Conservation (phyloP, 768 basidiomycete species). For the Sarcodon sp. region DNA sequence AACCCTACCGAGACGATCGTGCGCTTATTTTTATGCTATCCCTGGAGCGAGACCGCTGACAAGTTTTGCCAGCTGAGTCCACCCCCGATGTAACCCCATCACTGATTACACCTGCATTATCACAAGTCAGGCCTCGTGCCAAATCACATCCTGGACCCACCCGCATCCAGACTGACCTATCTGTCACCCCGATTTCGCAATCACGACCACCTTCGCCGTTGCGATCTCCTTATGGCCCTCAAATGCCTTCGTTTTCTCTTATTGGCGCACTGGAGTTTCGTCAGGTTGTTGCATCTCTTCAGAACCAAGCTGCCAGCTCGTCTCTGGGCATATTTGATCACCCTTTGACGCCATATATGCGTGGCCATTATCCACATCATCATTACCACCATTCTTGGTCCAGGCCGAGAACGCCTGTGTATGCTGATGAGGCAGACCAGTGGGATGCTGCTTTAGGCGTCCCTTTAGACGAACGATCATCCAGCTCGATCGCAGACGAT, state of each 20-base stretch:
- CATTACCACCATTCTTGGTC: constrained; percentile 17
- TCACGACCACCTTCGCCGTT: constrained; percentile 40
- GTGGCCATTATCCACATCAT: constrained; percentile 52
- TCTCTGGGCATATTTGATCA: constrained; percentile 43
- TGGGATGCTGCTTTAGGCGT: constrained; percentile 40
- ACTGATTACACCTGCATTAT: constrained; percentile 3
- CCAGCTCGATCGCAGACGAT: constrained; percentile 10
- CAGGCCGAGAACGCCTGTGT: constrained; percentile 18
- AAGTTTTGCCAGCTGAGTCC: constrained; percentile 1
- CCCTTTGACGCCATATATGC: constrained; percentile 56
- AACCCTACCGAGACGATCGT: constrained; percentile 57
- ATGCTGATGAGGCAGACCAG: constrained; percentile 21
- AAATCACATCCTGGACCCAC: constrained; percentile 22
- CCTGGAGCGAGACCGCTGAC: constrained; percentile 3
- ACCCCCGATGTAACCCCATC: constrained; percentile 8
- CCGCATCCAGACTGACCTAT: constrained; percentile 26
- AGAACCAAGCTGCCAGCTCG: constrained; percentile 47
- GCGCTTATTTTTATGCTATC: constrained; percentile 11
- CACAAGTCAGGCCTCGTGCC: constrained; percentile 22
- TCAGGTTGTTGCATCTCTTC: constrained; percentile 75
- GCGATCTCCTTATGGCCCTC: constrained; percentile 23
- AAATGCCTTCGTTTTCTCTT: constrained; percentile 79
- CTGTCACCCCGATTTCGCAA: constrained; percentile 20
- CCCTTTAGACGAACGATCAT: constrained; percentile 39
- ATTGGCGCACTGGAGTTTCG: constrained; percentile 95